Evolutionary conservation across 306 rosid genomes (phyloP), one percentile per base, ranked within the genome.

Genomic region (Purshia tridentata): DNA sequence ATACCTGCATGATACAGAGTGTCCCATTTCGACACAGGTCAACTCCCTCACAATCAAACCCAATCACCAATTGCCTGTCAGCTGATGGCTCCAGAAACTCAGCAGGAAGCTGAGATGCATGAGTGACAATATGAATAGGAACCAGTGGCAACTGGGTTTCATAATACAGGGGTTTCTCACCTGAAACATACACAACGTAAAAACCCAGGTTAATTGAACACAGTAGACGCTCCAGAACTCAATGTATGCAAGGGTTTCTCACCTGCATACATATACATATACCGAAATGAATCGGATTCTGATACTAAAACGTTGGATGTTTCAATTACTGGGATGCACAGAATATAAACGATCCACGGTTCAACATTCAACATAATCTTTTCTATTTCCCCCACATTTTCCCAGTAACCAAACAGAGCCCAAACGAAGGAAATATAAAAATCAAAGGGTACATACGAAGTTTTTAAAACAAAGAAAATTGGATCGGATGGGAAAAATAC

Each of bases 41-140:
- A 69, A 83, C 98, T 9, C 97, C 96, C 86, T 92, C 98, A 65
- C 98, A 92, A 71, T 92, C 98, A 71, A 92, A 92, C 60, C 98
- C 98, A 61, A 92, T 81, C 39, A 90, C 85, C 13, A 90, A 55
- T 52, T 72, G 66, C 67, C 72, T 64, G 20, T 82, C 86, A 35
- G 92, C 80, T 6, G 91, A 90, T 15, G 98, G 98, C 44, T 90
- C 84, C 51, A 92, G 75, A 78, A 92, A 92, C n/a, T 85, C 91
- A 5, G 74, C 76, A 6, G 98, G 98, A 68, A 92, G 98, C 73
- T 92, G 92, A 65, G 90, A 90, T 50, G 92, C 90, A 44, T 46
- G 52, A 8, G 98, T 90, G 55, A 92, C 97, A 44, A 92, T 37
- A 50, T 85, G 83, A 56, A 92, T 79, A 14, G 91, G 95, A 78